These are phyloP conservation scores for Colletotrichum graminicola DNA, from an alignment of 2,329 filamentous ascomycete species.

Conservation along the genomic window DNA sequence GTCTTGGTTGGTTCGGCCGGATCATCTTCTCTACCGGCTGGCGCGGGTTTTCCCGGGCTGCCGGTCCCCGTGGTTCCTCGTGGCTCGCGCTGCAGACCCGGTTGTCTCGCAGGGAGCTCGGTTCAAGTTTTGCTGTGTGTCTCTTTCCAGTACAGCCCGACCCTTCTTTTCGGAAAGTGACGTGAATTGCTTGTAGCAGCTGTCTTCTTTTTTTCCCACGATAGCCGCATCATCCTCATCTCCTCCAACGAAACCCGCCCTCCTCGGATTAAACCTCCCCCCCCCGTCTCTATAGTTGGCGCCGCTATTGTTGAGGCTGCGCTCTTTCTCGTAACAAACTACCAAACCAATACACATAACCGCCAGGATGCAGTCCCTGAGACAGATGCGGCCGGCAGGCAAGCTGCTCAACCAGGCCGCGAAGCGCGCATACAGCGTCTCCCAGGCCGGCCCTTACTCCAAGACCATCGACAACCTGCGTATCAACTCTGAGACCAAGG, in stretches of 20 bases:
- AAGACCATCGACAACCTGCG: constrained; percentile 86
- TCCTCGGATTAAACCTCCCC: not conserved
- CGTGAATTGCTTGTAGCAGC: constrained; percentile 41
- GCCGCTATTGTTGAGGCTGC: constrained; percentile 25
- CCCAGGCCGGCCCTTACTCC: constrained; percentile 76
- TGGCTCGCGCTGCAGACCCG: constrained; percentile 41
- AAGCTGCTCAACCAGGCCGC: constrained; percentile 73
- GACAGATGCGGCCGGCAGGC: constrained; percentile 76
- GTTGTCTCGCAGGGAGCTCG: constrained; percentile 42
- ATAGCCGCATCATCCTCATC: constrained; percentile 28
- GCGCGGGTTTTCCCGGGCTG: constrained; percentile 43
- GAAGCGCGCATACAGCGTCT: constrained; percentile 80
- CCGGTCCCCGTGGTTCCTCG: constrained; percentile 28
- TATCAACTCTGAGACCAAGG: constrained; percentile 93
- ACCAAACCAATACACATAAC: constrained; percentile 26
- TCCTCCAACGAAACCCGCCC: constrained; percentile 18
- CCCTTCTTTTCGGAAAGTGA: constrained; percentile 43
- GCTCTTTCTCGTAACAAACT: constrained; percentile 30
- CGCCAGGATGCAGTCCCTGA: constrained; percentile 85
- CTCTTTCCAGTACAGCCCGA: constrained; percentile 24
- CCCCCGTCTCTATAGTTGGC: constrained; percentile 16
- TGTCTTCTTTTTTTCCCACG: constrained; percentile 22
- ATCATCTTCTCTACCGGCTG: constrained; percentile 1
- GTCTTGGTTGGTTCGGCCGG: constrained; percentile 28
- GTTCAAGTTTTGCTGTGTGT: constrained; percentile 42